Evolutionary conservation across 345 rosid genomes (phyloP).

Genomic region (Syzygium oleosum): DNA sequence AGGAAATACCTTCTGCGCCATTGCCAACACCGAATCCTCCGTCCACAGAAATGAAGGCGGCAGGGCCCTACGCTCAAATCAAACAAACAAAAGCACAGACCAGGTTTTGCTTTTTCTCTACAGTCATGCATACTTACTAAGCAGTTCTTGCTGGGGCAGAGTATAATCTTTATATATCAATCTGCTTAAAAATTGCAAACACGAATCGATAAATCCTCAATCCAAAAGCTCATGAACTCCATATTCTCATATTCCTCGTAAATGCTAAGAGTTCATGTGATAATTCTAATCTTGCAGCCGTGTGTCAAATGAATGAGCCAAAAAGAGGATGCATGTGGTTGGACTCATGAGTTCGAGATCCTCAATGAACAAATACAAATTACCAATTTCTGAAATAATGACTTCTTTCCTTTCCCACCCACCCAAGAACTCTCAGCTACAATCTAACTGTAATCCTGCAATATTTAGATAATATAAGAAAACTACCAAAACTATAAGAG

Average conservation of each 20-base stretch:
- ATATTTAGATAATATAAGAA: background rate
- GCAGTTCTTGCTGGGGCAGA: background rate
- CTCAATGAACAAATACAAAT: background rate
- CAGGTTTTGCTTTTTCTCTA: background rate
- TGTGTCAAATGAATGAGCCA: background rate
- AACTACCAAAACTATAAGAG: background rate
- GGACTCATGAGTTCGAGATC: background rate
- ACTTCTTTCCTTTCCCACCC: background rate
- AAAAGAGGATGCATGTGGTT: background rate
- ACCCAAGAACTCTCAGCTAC: background rate
- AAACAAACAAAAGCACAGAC: background rate
- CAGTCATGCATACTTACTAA: too few relatives aligned
- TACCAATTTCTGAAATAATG: background rate
- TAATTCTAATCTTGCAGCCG: background rate
- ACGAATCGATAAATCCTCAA: background rate
- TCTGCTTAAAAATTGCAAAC: background rate
- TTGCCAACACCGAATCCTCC: background rate
- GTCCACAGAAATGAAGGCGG: background rate
- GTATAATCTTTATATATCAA: background rate
- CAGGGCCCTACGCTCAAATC: background rate
- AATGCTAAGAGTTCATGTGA: background rate
- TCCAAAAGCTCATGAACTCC: background rate
- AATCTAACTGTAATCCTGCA: background rate
- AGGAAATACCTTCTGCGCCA: background rate
- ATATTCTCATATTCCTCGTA: background rate